Conservation (phyloP, 176 grass and related monocot species). For the Zoysia pacifica region DNA sequence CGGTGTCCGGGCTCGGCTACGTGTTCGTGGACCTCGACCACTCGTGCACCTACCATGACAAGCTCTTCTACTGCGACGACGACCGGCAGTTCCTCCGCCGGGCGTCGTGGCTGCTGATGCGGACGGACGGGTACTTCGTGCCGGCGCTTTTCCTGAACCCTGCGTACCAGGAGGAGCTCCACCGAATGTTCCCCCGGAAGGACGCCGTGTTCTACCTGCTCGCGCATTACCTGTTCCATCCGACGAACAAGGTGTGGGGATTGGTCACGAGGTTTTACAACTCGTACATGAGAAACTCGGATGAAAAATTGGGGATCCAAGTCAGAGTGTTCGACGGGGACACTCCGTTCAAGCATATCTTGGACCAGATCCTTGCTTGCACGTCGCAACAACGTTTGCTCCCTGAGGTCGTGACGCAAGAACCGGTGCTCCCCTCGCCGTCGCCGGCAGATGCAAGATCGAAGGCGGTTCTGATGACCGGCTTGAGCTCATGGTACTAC, state of each 20-base stretch:
- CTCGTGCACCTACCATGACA: not conserved
- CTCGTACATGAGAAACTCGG: conserved; percentile 34
- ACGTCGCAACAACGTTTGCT: conserved; percentile 46
- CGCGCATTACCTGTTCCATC: conserved; percentile 53
- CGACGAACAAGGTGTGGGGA: conserved; percentile 54
- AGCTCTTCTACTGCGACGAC: conserved; percentile 54
- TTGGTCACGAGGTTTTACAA: conserved; percentile 45
- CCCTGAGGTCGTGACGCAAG: conserved; percentile 6
- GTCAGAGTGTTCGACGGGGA: conserved; percentile 29
- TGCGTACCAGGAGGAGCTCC: conserved; percentile 43
- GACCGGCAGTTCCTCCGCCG: conserved; percentile 42
- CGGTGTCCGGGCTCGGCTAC: conserved; percentile 28
- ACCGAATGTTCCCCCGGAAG: conserved; percentile 49
- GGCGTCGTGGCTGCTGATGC: conserved; percentile 56
- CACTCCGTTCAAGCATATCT: conserved; percentile 35
- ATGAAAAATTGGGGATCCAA: conserved; percentile 46
- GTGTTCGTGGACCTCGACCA: conserved; percentile 52
- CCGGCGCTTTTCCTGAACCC: conserved; percentile 41
- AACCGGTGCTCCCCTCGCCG: not conserved
- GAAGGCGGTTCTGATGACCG: conserved; percentile 45
- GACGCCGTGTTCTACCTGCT: conserved; percentile 58
- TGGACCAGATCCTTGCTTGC: conserved; percentile 46
- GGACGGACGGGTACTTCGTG: conserved; percentile 51
- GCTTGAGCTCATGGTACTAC: conserved; percentile 50
- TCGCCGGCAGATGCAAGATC: not conserved